Evolutionary conservation across 257 asterid genomes (phyloP).

Genomic region (Apocynum venetum): DNA sequence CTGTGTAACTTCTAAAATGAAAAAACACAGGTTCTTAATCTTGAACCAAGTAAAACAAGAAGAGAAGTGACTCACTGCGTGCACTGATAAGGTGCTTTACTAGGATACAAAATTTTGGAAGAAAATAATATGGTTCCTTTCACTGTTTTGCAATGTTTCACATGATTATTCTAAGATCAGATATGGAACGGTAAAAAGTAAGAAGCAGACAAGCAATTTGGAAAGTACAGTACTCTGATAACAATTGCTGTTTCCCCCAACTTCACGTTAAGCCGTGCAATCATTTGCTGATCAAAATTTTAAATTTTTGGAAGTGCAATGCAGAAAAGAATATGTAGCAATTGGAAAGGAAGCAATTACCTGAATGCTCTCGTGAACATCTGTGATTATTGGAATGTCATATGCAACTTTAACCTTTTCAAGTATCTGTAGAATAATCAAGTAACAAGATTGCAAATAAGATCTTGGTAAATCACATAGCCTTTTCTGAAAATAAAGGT

Average conservation of each 20-base stretch:
- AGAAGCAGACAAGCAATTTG: background rate
- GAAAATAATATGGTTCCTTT: background rate
- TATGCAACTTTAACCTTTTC: constrained; percentile 73
- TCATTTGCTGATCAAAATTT: background rate
- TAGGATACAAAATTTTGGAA: background rate
- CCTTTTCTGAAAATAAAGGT: background rate
- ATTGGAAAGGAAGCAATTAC: constrained; percentile 25
- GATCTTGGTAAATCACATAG: background rate
- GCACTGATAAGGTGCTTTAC: background rate
- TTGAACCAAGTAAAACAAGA: background rate
- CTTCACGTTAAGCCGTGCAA: background rate
- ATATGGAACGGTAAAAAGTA: background rate
- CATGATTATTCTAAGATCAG: background rate
- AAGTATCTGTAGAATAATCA: constrained; percentile 49
- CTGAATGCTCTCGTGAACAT: constrained; percentile 77
- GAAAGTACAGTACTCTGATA: background rate
- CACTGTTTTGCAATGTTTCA: background rate
- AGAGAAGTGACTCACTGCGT: background rate
- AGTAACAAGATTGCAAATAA: background rate
- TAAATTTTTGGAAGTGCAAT: background rate
- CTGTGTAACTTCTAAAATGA: background rate
- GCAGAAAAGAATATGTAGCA: background rate
- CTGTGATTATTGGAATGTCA: constrained; percentile 73
- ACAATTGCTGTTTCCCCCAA: background rate
- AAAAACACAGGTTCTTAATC: background rate